Evolutionary conservation across 2,329 filamentous ascomycete genomes (phyloP), one percentile per base, ranked within the genome.

Genomic region (Curvularia lunata): DNA sequence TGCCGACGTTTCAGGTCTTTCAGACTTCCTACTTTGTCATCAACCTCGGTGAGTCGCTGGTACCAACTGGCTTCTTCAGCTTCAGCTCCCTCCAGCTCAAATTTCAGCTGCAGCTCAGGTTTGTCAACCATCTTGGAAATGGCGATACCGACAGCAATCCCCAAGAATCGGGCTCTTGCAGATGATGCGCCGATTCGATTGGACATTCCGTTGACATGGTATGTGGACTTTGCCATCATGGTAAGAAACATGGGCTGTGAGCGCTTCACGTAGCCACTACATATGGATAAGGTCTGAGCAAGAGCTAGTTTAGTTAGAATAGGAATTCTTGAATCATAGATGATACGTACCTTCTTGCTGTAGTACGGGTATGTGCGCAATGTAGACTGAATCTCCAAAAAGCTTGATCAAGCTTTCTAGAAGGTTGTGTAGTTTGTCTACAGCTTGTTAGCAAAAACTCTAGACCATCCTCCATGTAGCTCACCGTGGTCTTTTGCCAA

Each of bases 301-400:
- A 93, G 89, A 25, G 88, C 92, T 95, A 51, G 1, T 6, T 27
- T 7, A 25, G 47, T 65, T 23, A 68, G 68, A 4, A 75, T 55
- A 75, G 10, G 8, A 2, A 2, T 16, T 19, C 1, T 12, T 38
- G n/a, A 16, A 13, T 23, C 10, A 4, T 2, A 19, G 19, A 19
- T 25, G 12, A n/a, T 6, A 25, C 56, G 43, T 78, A 91, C 92
- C 89, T 84, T 98, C 91, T 83, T 99, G 95, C 69, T 93, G 90
- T 38, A 95, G 72, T n/a, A 90, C 85, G 5, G 93, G 88, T 0
- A 90, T 86, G 75, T 98, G 92, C 56, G 87, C 90, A 66, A 98
- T 92, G 69, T 92, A 96, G 10, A 98, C 80, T 48, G 90, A 86
- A 67, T 97, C 93, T 1, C 91, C 91, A 74, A 98, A 97, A 48